These are phyloP conservation scores for Leptomonas pyrrhocoris DNA, from an alignment of 208 protist genomes.

Conservation along the genomic window DNA sequence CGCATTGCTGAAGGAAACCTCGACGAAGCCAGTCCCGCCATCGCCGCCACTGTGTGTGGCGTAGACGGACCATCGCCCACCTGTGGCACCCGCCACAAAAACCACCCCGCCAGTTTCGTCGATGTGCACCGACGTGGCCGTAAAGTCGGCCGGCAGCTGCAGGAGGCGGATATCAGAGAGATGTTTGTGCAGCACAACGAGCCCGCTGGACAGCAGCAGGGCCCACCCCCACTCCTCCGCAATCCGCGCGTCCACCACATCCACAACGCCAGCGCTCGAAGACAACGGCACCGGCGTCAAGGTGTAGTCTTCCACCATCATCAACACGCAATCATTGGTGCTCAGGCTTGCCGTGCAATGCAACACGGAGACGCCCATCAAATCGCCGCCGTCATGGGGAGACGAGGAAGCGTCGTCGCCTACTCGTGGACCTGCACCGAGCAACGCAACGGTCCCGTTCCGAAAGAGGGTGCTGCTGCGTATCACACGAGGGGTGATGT, in stretches of 20 bases:
- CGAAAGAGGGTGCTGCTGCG: neutral
- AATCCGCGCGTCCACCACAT: conserved; percentile 10
- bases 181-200: conserved; percentile 7
- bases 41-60: conserved; percentile 2
- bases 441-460: conserved; percentile 19
- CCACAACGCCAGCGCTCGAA: neutral
- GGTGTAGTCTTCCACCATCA: neutral
- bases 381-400: neutral
- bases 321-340: neutral
- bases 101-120: conserved; percentile 8
- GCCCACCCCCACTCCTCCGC: conserved; percentile 17
- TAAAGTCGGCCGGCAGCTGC: conserved; percentile 10
- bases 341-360: neutral
- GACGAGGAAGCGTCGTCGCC: neutral
- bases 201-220: neutral
- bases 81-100: neutral
- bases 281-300: neutral
- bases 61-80: conserved; percentile 10
- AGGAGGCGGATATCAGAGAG: neutral
- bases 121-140: conserved; percentile 10
- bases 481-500: neutral
- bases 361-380: conserved; percentile 5
- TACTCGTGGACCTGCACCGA: neutral
- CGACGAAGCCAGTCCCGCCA: neutral
- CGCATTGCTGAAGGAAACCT: neutral